A percentile compares a stretch with the other conserved stretches of the same genome.
phyloP scores from a whole-genome alignment of 805 yeast species.

The Crinitomyces ghanaensis region DNA sequence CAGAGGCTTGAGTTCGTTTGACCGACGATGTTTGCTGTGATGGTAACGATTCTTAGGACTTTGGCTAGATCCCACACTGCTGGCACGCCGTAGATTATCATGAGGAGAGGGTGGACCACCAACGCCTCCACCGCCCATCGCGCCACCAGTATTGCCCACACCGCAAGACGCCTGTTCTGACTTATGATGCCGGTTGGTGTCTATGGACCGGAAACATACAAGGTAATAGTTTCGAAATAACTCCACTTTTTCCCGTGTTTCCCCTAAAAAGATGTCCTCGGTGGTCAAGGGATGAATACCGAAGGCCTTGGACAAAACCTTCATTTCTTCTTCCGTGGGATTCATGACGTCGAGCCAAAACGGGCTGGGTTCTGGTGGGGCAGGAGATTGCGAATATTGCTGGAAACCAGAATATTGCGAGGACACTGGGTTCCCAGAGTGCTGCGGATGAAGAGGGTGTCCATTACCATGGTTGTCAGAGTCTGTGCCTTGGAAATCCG shows the following conservation, averaged over 20 bases:
- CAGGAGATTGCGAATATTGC: too few species aligned
- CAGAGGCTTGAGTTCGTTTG: slow-evolving; percentile 52
- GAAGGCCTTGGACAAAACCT: slow-evolving; percentile 76
- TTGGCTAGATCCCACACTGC: too few species aligned
- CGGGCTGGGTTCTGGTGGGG: slow-evolving; percentile 29
- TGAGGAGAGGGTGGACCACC: too few species aligned
- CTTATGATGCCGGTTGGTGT: too few species aligned
- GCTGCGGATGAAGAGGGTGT: not conserved
- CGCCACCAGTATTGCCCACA: not conserved
- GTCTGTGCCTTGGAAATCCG: slow-evolving; percentile 1
- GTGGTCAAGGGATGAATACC: slow-evolving; percentile 95
- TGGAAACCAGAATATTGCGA: too few species aligned
- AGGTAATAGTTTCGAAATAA: slow-evolving; percentile 82
- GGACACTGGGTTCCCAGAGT: not conserved
- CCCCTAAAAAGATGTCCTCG: slow-evolving; percentile 88
- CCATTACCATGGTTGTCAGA: not conserved
- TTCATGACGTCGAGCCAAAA: slow-evolving; percentile 90
- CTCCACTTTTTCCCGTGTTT: slow-evolving; percentile 91
- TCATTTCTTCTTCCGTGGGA: slow-evolving; percentile 96
- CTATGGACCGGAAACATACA: slow-evolving; percentile 79
- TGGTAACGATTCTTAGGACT: not conserved
- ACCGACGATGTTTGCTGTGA: too few species aligned
- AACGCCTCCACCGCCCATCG: too few species aligned
- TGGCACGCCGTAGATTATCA: too few species aligned
- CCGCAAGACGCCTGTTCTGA: slow-evolving; percentile 2